A percentile compares a stretch with the other conserved stretches of the same genome.
Evolutionary conservation across 805 yeast genomes (phyloP).

Genomic region (Saturnispora hagleri): DNA sequence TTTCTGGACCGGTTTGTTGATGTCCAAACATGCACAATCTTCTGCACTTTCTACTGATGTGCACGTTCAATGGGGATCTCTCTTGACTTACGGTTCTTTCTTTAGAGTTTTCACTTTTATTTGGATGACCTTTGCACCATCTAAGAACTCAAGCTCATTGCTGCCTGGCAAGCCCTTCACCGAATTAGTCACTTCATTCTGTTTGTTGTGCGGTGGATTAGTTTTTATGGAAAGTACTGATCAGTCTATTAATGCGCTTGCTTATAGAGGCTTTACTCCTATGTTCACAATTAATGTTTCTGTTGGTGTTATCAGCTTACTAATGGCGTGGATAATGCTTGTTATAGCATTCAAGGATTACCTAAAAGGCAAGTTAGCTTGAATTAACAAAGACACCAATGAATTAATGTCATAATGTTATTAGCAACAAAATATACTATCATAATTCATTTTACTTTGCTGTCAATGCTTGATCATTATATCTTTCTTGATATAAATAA

Average conservation of each 20-base stretch:
- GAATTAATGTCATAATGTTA: not conserved
- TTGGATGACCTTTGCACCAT: constrained; percentile 39
- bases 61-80: constrained; percentile 88
- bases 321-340: constrained; percentile 84
- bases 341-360: constrained; percentile 55
- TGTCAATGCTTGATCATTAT: too few relatives aligned
- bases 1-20: constrained; percentile 91
- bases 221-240: constrained; percentile 90
- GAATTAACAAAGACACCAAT: not conserved
- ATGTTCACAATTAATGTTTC: constrained; percentile 89
- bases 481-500: not conserved
- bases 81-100: constrained; percentile 73
- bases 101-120: constrained; percentile 61
- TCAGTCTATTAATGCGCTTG: constrained; percentile 73
- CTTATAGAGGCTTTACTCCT: constrained; percentile 70
- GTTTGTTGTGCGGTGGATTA: constrained; percentile 79
- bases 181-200: constrained; percentile 71
- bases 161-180: constrained; percentile 72
- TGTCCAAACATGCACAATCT: constrained; percentile 92
- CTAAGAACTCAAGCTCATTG: constrained; percentile 20
- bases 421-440: too few relatives aligned
- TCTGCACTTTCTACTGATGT: constrained; percentile 66
- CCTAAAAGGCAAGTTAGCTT: constrained; percentile 22
- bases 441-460: not conserved
- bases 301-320: constrained; percentile 65